Evolutionary conservation across 225 moss, liverwort and hornwort genomes (phyloP).

Genomic region (Anthoceros angustus): DNA sequence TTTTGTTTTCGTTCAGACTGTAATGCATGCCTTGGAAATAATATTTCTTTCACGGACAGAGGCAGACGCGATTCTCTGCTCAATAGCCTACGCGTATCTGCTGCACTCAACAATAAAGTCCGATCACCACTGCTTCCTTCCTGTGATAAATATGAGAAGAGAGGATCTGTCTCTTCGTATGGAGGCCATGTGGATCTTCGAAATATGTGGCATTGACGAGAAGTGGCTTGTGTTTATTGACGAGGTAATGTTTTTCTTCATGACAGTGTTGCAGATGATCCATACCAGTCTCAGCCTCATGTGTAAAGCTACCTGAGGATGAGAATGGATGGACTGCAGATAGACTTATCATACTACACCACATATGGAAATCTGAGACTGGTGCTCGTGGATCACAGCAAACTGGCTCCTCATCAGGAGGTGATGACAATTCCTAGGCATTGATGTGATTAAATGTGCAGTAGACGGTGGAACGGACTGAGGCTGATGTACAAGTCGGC

Average conservation of each 20-base stretch:
- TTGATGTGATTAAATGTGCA: neutral
- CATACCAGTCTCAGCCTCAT: too few species aligned
- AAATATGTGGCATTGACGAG: constrained; percentile 11
- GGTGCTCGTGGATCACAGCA: constrained; percentile 19
- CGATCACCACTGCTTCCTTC: constrained; percentile 12
- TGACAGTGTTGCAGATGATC: neutral
- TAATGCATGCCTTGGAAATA: neutral
- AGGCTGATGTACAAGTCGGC: too few species aligned
- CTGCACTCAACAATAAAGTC: constrained; percentile 8
- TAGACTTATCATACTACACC: constrained; percentile 14
- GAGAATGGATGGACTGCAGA: constrained; percentile 10
- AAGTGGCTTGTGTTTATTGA: constrained; percentile 14
- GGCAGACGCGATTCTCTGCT: constrained; percentile 15
- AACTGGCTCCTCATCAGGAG: constrained; percentile 17
- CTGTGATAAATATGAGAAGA: constrained; percentile 17
- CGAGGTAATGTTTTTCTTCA: constrained; percentile 6
- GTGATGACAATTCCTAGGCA: constrained; percentile 3
- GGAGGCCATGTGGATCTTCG: constrained; percentile 16
- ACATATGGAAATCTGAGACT: constrained; percentile 15
- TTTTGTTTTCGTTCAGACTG: neutral
- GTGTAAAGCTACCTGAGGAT: too few species aligned
- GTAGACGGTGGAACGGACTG: too few species aligned
- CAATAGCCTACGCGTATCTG: constrained; percentile 17
- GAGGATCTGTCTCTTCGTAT: constrained; percentile 14
- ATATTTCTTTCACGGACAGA: constrained; percentile 5